phyloP scores from a whole-genome alignment of 148 eudicot species.

The Rhododendron kiyosumense region DNA sequence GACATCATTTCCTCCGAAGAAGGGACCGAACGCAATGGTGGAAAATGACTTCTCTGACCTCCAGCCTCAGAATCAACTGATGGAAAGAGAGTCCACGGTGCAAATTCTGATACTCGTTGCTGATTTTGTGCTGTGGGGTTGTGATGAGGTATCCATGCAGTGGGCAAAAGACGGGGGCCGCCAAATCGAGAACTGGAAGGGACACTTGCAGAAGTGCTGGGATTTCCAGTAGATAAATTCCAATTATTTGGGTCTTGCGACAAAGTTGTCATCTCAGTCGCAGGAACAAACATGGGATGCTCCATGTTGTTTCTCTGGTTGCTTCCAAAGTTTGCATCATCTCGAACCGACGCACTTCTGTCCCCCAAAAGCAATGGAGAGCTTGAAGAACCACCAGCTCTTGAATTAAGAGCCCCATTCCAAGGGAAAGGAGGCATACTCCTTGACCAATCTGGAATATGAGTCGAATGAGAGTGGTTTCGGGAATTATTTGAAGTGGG shows the following conservation, averaged over 20 bases:
- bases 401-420: constrained; percentile 39
- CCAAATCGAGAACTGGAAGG: constrained; percentile 49
- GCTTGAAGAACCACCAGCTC: constrained; percentile 43
- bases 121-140: constrained; percentile 39
- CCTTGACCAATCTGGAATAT: constrained; percentile 37
- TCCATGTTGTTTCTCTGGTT: constrained; percentile 42
- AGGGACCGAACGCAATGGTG: constrained; percentile 26
- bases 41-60: constrained; percentile 38
- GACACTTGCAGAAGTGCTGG: constrained; percentile 29
- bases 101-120: constrained; percentile 46
- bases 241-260: constrained; percentile 49
- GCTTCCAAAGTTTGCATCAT: constrained; percentile 44
- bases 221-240: constrained; percentile 42
- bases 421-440: constrained; percentile 44
- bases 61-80: constrained; percentile 47
- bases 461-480: constrained; percentile 33
- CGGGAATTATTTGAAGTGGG: constrained; percentile 25
- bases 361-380: constrained; percentile 27
- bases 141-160: constrained; percentile 56
- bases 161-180: constrained; percentile 31
- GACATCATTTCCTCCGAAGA: constrained; percentile 41
- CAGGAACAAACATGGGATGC: constrained; percentile 48
- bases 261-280: constrained; percentile 45
- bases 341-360: constrained; percentile 34
- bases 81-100: constrained; percentile 62